phyloP scores from a whole-genome alignment of 805 yeast genomes.

The Myxozyma neglecta region DNA sequence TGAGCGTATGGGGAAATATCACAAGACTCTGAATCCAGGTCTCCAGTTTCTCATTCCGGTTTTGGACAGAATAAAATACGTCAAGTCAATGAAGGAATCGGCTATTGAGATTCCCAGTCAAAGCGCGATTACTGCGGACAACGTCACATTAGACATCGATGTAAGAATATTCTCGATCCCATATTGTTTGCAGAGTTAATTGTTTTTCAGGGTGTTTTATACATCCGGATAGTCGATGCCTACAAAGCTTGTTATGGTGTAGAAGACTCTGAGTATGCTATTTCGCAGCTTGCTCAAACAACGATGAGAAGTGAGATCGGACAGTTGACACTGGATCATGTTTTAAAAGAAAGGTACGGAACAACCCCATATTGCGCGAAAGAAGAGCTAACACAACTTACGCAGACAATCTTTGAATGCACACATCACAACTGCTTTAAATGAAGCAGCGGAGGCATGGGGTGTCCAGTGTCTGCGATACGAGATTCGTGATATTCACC shows the following conservation, averaged over 20 bases:
- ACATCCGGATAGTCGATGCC: conserved; percentile 74
- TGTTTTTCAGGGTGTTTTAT: conserved; percentile 59
- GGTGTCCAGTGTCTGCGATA: conserved; percentile 81
- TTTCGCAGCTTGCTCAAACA: conserved; percentile 82
- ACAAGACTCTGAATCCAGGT: conserved; percentile 70
- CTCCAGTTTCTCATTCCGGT: conserved; percentile 71
- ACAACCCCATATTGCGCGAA: too few species aligned
- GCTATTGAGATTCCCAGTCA: conserved; percentile 86
- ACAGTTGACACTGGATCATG: conserved; percentile 74
- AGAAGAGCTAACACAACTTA: not conserved
- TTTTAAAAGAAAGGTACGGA: conserved; percentile 60
- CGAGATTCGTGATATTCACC: conserved; percentile 85
- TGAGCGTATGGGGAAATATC: conserved; percentile 86
- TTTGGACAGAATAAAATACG: conserved; percentile 74
- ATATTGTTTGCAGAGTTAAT: not conserved
- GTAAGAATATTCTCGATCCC: conserved; percentile 4
- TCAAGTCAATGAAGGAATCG: conserved; percentile 75
- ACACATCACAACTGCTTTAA: conserved; percentile 74
- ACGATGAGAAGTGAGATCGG: conserved; percentile 91
- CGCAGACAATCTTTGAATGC: conserved; percentile 56
- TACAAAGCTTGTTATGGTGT: conserved; percentile 86
- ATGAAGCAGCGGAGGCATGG: conserved; percentile 84
- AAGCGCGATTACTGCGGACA: conserved; percentile 82
- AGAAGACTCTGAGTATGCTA: conserved; percentile 83
- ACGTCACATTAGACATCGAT: conserved; percentile 80